Percentiles rank a stretch among this genome's conserved stretches.
These are phyloP conservation scores for Leucogyrophana mollusca DNA, from an alignment of 768 basidiomycete genomes.

Conservation along the genomic window DNA sequence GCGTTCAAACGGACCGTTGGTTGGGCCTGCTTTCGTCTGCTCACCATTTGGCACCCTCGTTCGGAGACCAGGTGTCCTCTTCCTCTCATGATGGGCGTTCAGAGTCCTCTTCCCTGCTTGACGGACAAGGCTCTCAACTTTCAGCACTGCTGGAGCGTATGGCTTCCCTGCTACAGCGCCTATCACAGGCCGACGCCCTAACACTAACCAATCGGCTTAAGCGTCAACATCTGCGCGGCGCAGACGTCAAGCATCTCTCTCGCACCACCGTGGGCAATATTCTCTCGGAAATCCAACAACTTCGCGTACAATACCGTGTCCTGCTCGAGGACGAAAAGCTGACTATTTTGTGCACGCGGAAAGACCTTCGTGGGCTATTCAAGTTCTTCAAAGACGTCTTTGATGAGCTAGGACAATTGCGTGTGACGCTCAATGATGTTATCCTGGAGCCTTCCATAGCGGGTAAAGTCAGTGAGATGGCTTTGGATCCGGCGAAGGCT, in stretches of 20 bases:
- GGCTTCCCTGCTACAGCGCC: slow-evolving; percentile 56
- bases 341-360: slow-evolving; percentile 61
- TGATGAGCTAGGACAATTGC: slow-evolving; percentile 76
- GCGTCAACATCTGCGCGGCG: slow-evolving; percentile 82
- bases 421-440: slow-evolving; percentile 83
- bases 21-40: slow-evolving; percentile 26
- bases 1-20: slow-evolving; percentile 64
- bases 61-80: slow-evolving; percentile 35
- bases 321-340: slow-evolving; percentile 75
- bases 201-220: slow-evolving; percentile 89
- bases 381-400: slow-evolving; percentile 86
- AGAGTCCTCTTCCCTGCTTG: slow-evolving; percentile 70
- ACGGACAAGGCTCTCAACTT: slow-evolving; percentile 49
- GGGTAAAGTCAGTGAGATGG: slow-evolving; percentile 64
- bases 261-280: slow-evolving; percentile 77
- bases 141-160: slow-evolving; percentile 64
- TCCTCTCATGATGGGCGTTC: slow-evolving; percentile 63
- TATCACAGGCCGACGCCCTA: slow-evolving; percentile 77
- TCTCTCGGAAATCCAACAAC: slow-evolving; percentile 60
- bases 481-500: slow-evolving; percentile 57
- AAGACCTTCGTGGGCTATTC: slow-evolving; percentile 80
- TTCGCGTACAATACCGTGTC: slow-evolving; percentile 74
- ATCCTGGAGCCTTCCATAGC: slow-evolving; percentile 86
- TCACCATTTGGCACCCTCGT: slow-evolving; percentile 32
- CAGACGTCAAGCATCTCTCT: slow-evolving; percentile 86